Conservation (phyloP, 306 rosid species). For the Quercus agrifolia region DNA sequence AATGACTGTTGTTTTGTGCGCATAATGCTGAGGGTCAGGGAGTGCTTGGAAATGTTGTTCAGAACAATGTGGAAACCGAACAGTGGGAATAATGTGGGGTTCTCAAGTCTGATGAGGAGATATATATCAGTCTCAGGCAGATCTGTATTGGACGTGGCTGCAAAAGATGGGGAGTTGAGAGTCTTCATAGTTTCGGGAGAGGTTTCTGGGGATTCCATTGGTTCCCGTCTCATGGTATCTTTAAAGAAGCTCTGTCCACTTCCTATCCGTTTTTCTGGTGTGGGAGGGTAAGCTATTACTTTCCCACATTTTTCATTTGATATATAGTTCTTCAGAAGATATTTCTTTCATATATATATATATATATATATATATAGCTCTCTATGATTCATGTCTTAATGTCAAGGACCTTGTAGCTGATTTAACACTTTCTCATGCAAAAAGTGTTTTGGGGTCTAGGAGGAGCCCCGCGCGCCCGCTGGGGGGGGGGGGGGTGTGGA, state of each 20-base stretch:
- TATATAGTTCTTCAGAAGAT: not conserved
- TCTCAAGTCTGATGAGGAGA: conserved; percentile 19
- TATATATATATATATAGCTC: not conserved
- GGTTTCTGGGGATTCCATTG: conserved; percentile 88
- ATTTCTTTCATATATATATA: not conserved
- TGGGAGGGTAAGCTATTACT: conserved; percentile 65
- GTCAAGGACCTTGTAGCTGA: too few species aligned
- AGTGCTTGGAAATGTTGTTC: conserved; percentile 21
- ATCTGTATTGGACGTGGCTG: conserved; percentile 49
- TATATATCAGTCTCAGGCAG: conserved; percentile 27
- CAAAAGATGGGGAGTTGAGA: conserved; percentile 74
- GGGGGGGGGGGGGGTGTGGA: too few species aligned
- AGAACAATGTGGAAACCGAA: conserved; percentile 32
- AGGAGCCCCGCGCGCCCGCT: too few species aligned
- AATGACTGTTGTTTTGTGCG: not conserved
- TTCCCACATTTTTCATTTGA: not conserved
- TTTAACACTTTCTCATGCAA: too few species aligned
- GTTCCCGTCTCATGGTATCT: conserved; percentile 78
- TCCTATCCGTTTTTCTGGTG: conserved; percentile 67
- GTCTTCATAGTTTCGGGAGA: conserved; percentile 83
- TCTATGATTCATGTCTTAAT: not conserved
- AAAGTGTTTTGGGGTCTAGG: too few species aligned
- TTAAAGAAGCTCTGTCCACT: conserved; percentile 56
- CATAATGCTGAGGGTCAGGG: conserved; percentile 13
- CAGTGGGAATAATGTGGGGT: conserved; percentile 7